Evolutionary conservation across 164 flowering plant species (phyloP).

Genomic region (Paratinospora sagittata): DNA sequence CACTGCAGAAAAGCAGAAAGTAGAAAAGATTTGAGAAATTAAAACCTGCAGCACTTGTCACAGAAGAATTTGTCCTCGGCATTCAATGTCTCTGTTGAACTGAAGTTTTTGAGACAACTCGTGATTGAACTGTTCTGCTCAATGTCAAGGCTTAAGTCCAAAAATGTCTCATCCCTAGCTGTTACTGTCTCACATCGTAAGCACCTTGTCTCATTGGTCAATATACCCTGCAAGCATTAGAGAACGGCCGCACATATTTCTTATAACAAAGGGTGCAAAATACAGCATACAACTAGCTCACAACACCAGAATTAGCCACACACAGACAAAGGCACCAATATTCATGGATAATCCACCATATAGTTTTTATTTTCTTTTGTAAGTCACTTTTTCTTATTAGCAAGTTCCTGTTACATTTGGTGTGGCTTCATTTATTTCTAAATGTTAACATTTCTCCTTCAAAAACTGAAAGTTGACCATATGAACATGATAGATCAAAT

Average conservation of each 20-base stretch:
- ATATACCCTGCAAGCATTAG: slow-evolving; percentile 60
- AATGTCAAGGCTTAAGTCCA: slow-evolving; percentile 96
- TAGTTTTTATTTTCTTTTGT: too few relatives aligned
- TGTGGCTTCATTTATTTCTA: too few relatives aligned
- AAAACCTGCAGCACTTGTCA: slow-evolving; percentile 84
- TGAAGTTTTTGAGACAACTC: slow-evolving; percentile 94
- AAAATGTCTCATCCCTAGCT: slow-evolving; percentile 95
- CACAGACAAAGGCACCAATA: background rate
- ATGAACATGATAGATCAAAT: too few relatives aligned
- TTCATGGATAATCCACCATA: too few relatives aligned
- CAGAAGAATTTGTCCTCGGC: slow-evolving; percentile 99
- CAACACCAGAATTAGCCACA: background rate
- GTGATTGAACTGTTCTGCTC: slow-evolving; percentile 99
- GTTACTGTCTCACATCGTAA: slow-evolving; percentile 95
- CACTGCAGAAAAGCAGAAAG: background rate
- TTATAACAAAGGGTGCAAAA: background rate
- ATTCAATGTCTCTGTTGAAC: slow-evolving; percentile 96
- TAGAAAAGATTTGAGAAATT: background rate
- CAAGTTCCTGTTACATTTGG: too few relatives aligned
- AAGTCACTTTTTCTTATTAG: too few relatives aligned
- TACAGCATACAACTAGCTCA: background rate
- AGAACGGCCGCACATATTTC: background rate
- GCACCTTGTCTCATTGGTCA: slow-evolving; percentile 96
- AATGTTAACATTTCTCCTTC: too few relatives aligned
- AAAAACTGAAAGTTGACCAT: too few relatives aligned